Conservation (phyloP, 768 basidiomycete species). For the Boletus patriciae region DNA sequence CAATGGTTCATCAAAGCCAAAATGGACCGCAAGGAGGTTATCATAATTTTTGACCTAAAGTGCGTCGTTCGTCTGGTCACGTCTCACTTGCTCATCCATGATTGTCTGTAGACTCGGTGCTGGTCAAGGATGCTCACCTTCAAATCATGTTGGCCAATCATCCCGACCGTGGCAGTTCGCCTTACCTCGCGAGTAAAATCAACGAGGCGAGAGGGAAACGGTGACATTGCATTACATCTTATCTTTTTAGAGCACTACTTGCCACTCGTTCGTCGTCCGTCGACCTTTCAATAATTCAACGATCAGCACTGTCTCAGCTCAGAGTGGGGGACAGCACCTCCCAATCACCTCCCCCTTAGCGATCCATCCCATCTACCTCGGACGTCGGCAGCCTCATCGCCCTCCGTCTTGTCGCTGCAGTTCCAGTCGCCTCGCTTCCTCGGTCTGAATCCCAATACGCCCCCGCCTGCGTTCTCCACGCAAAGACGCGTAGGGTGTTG, state of each 20-base stretch:
- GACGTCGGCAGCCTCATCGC: too few species aligned
- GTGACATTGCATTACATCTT: conserved; percentile 10
- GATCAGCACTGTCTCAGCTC: too few species aligned
- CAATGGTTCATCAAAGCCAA: conserved; percentile 89
- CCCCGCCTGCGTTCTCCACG: too few species aligned
- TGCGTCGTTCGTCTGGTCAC: conserved; percentile 42
- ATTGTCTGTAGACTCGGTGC: conserved; percentile 56
- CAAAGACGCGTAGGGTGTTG: too few species aligned
- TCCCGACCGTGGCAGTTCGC: conserved; percentile 97
- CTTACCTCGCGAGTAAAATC: conserved; percentile 97
- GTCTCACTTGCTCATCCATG: not conserved
- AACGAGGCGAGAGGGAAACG: conserved; percentile 86
- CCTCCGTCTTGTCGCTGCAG: too few species aligned
- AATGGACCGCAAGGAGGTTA: conserved; percentile 96
- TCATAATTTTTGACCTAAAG: conserved; percentile 90
- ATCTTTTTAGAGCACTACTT: conserved; percentile 22
- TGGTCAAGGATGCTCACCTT: conserved; percentile 97
- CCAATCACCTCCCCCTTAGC: too few species aligned
- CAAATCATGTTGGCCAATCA: conserved; percentile 98
- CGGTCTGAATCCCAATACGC: too few species aligned
- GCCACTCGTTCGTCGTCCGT: too few species aligned
- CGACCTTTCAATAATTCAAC: too few species aligned
- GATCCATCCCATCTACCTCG: too few species aligned
- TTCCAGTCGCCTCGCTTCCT: too few species aligned
- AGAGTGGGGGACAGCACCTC: too few species aligned